phyloP scores from a whole-genome alignment of 2,329 filamentous ascomycete genomes.

The Venturia carpophila region DNA sequence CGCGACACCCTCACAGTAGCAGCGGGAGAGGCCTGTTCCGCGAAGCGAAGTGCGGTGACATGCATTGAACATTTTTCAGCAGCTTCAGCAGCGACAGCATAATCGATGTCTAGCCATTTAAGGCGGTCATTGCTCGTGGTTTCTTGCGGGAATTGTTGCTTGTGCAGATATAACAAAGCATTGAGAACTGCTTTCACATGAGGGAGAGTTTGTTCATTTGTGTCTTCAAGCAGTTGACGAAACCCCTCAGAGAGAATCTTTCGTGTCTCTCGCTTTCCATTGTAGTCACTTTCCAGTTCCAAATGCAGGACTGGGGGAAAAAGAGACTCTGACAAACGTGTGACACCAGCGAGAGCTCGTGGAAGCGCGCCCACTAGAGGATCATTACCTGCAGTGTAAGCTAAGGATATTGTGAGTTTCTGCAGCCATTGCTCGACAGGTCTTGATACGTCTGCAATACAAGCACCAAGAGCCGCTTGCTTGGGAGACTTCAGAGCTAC shows the following conservation, averaged over 20 bases:
- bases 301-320: constrained; percentile 84
- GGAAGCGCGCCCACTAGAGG: constrained; percentile 62
- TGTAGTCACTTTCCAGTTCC: constrained; percentile 61
- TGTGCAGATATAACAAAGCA: constrained; percentile 78
- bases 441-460: background rate
- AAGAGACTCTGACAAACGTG: constrained; percentile 61
- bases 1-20: constrained; percentile 21
- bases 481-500: background rate
- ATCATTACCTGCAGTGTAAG: constrained; percentile 52
- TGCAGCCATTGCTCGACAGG: constrained; percentile 47
- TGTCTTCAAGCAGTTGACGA: constrained; percentile 53
- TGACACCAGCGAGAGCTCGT: constrained; percentile 56
- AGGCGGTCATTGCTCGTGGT: constrained; percentile 68
- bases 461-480: background rate
- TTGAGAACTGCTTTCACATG: constrained; percentile 69
- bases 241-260: constrained; percentile 56
- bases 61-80: constrained; percentile 75
- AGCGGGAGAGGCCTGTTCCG: constrained; percentile 56
- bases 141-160: constrained; percentile 67
- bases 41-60: constrained; percentile 76
- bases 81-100: constrained; percentile 58
- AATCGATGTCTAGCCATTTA: constrained; percentile 81
- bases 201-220: constrained; percentile 42
- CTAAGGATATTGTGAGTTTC: constrained; percentile 52
- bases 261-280: constrained; percentile 52